Conservation (phyloP, 768 basidiomycete genomes). For the Psilocybe subaeruginosa region DNA sequence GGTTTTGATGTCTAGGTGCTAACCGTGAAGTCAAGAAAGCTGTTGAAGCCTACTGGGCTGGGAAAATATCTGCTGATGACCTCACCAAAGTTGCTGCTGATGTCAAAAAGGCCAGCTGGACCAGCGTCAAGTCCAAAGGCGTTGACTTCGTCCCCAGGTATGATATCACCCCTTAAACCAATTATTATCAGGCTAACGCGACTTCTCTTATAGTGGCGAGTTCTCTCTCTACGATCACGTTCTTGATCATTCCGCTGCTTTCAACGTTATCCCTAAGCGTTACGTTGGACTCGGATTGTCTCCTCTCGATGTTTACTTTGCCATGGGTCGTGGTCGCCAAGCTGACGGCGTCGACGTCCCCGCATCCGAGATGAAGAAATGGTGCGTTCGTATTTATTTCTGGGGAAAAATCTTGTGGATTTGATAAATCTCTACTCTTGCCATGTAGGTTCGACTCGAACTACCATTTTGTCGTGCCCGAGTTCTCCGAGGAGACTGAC, state of each 20-base stretch:
- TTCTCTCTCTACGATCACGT: slow-evolving; percentile 99
- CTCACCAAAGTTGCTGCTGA: slow-evolving; percentile 88
- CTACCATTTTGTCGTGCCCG: slow-evolving; percentile 99
- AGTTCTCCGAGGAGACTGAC: slow-evolving; percentile 86
- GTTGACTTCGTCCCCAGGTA: slow-evolving; percentile 94
- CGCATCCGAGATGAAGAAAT: slow-evolving; percentile 99
- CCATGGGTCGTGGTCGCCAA: slow-evolving; percentile 99
- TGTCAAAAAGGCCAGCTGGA: slow-evolving; percentile 89
- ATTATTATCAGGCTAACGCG: slow-evolving; percentile 14
- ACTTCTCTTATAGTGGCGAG: slow-evolving; percentile 71
- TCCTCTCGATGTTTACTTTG: slow-evolving; percentile 94
- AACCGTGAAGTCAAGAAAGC: slow-evolving; percentile 98
- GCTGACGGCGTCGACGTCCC: slow-evolving; percentile 93
- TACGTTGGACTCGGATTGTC: slow-evolving; percentile 87
- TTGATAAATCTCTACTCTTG: slow-evolving; percentile 8
- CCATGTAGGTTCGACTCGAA: slow-evolving; percentile 90
- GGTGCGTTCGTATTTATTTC: slow-evolving; percentile 53
- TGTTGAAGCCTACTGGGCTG: slow-evolving; percentile 97
- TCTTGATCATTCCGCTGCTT: slow-evolving; percentile 93
- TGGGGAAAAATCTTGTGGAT: slow-evolving; percentile 3
- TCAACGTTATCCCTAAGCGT: slow-evolving; percentile 96
- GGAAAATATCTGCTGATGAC: slow-evolving; percentile 85
- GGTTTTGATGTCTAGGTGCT: slow-evolving; percentile 55
- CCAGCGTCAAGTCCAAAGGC: slow-evolving; percentile 77
- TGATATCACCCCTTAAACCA: slow-evolving; percentile 27